Evolutionary conservation across 2,329 filamentous ascomycete genomes (phyloP).

Genomic region (Exserohilum rostratum): DNA sequence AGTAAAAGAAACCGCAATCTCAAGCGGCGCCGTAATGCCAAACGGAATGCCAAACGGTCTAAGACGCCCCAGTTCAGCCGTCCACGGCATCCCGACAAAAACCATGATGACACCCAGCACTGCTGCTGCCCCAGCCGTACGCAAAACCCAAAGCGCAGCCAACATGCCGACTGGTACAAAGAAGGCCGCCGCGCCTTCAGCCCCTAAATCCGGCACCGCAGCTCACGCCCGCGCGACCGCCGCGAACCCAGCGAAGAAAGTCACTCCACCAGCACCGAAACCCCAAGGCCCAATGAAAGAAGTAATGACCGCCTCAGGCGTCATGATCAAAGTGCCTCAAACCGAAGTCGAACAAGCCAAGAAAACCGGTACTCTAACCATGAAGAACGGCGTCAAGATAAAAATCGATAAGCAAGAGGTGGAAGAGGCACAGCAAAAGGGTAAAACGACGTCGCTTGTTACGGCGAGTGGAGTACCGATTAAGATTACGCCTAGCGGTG

Average conservation of each 20-base stretch:
- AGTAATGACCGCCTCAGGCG: constrained; percentile 38
- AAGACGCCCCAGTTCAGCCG: constrained; percentile 37
- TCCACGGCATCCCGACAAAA: constrained; percentile 33
- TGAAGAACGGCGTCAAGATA: constrained; percentile 38
- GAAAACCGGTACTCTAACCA: constrained; percentile 38
- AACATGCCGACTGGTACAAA: constrained; percentile 24
- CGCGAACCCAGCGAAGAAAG: constrained; percentile 12
- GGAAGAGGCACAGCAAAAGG: constrained; percentile 40
- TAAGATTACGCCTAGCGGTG: constrained; percentile 38
- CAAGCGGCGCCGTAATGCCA: constrained; percentile 43
- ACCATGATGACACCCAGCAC: constrained; percentile 25
- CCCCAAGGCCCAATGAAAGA: constrained; percentile 39
- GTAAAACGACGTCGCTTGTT: constrained; percentile 33
- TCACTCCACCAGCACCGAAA: constrained; percentile 19
- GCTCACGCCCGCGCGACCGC: constrained; percentile 14
- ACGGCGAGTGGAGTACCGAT: constrained; percentile 42
- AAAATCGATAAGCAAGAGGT: constrained; percentile 42
- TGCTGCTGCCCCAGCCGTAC: constrained; percentile 6
- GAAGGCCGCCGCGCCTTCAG: constrained; percentile 11
- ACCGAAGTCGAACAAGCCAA: constrained; percentile 39
- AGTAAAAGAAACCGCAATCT: constrained; percentile 48
- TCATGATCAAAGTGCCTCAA: constrained; percentile 44
- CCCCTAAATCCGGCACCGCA: constrained; percentile 16
- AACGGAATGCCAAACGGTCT: constrained; percentile 39
- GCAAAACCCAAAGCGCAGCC: constrained; percentile 36